Evolutionary conservation across 331 rosid species (phyloP).

Genomic region (Stylosanthes scabra): DNA sequence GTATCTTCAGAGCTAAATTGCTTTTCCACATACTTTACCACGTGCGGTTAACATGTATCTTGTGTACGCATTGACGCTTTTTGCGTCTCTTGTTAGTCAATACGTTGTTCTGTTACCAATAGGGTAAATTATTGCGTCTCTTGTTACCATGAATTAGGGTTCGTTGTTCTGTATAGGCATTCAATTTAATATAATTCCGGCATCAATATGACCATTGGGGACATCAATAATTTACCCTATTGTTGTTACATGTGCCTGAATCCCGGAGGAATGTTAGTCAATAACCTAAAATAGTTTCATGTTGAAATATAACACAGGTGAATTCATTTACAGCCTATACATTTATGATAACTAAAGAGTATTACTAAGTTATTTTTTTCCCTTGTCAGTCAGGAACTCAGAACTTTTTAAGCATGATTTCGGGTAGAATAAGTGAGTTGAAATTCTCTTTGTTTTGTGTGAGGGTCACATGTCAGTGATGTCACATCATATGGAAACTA

Average conservation of each 20-base stretch:
- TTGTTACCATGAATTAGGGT: not conserved
- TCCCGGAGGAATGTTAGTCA: not conserved
- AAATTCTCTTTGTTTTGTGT: conserved; percentile 20
- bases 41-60: not conserved
- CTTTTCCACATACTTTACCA: not conserved
- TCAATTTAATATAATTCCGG: not conserved
- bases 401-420: conserved; percentile 15
- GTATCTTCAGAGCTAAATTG: not conserved
- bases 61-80: not conserved
- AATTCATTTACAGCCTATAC: not conserved
- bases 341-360: not conserved
- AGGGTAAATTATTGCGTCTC: too few species aligned
- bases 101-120: too few species aligned
- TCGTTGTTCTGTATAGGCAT: not conserved
- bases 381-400: not conserved
- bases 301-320: not conserved
- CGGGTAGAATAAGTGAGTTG: not conserved
- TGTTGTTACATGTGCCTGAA: not conserved
- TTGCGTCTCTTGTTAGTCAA: not conserved
- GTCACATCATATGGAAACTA: not conserved
- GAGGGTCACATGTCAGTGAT: not conserved
- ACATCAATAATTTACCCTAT: not conserved
- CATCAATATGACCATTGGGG: not conserved
- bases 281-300: not conserved
- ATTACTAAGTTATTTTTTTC: not conserved